A percentile compares a stretch with the other conserved stretches of the same genome.
Evolutionary conservation across 2,329 filamentous ascomycete genomes (phyloP).

Genomic region (Aureobasidium sp.): DNA sequence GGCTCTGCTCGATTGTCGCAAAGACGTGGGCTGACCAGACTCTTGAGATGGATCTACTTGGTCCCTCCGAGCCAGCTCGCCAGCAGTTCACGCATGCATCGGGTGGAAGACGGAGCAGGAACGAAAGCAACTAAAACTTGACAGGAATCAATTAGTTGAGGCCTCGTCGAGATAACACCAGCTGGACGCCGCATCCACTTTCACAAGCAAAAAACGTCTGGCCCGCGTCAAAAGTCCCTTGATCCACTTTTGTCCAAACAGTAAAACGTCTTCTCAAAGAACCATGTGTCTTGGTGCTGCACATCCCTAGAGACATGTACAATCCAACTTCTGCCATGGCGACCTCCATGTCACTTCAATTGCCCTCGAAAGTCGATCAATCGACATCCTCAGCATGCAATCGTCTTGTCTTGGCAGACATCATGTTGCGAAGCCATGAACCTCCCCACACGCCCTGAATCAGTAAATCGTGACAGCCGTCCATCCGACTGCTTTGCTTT

Average conservation of each 20-base stretch:
- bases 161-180: slow-evolving; percentile 7
- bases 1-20: not conserved
- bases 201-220: slow-evolving; percentile 9
- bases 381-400: no score
- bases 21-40: slow-evolving; percentile 3
- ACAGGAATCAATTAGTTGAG: slow-evolving; percentile 14
- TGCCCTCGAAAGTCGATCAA: no score
- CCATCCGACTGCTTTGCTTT: not conserved
- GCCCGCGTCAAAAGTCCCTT: slow-evolving; percentile 5
- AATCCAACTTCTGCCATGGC: no score
- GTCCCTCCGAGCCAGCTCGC: not conserved
- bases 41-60: not conserved
- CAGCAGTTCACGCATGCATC: slow-evolving; percentile 3
- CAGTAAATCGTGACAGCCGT: slow-evolving; percentile 2
- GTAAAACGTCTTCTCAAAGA: not conserved
- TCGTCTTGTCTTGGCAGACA: no score
- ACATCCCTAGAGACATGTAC: no score
- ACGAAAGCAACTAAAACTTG: slow-evolving; percentile 3
- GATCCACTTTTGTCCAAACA: slow-evolving; percentile 12
- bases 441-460: slow-evolving; percentile 4
- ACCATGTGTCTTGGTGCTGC: no score
- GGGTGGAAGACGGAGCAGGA: not conserved
- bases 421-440: not conserved
- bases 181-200: slow-evolving; percentile 6
- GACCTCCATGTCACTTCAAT: no score